phyloP scores from a whole-genome alignment of 2,329 filamentous ascomycete species.

The Stemphylium lycopersici region DNA sequence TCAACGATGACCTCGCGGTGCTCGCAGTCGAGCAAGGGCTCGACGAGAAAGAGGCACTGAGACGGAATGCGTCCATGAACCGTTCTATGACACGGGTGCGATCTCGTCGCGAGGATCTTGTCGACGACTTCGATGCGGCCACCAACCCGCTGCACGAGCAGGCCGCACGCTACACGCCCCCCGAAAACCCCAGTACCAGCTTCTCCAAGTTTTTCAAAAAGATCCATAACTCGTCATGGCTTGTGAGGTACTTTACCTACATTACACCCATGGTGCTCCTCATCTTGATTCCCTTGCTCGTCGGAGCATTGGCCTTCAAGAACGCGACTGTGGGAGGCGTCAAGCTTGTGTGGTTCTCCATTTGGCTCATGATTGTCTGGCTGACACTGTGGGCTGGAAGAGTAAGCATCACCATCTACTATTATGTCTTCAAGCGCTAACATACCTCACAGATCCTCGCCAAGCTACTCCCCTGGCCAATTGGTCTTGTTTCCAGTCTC shows the following conservation, averaged over 20 bases:
- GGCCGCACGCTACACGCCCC: constrained; percentile 68
- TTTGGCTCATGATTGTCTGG: constrained; percentile 96
- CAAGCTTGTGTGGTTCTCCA: constrained; percentile 84
- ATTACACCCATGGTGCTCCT: constrained; percentile 69
- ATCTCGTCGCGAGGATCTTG: constrained; percentile 60
- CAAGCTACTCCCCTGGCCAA: constrained; percentile 67
- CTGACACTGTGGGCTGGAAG: constrained; percentile 82
- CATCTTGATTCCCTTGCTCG: constrained; percentile 70
- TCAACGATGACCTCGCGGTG: constrained; percentile 71
- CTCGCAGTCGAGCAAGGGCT: constrained; percentile 69
- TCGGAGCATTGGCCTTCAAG: constrained; percentile 67
- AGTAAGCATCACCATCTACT: constrained; percentile 40
- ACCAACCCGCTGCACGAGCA: constrained; percentile 74
- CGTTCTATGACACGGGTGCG: constrained; percentile 59
- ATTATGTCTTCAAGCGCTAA: constrained; percentile 9
- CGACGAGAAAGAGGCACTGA: constrained; percentile 51
- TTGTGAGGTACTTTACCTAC: constrained; percentile 74
- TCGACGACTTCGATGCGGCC: constrained; percentile 71
- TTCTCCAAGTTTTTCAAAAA: constrained; percentile 69
- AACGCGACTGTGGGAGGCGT: constrained; percentile 74
- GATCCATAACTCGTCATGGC: constrained; percentile 68
- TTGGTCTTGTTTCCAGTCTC: constrained; percentile 70
- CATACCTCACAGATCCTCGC: constrained; percentile 58
- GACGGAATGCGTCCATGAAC: constrained; percentile 43
- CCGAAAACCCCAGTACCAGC: constrained; percentile 65